Evolutionary conservation across 164 flowering plant species (phyloP), one percentile per base, ranked within the genome.

Genomic region (Dillenia suffruticosa): DNA sequence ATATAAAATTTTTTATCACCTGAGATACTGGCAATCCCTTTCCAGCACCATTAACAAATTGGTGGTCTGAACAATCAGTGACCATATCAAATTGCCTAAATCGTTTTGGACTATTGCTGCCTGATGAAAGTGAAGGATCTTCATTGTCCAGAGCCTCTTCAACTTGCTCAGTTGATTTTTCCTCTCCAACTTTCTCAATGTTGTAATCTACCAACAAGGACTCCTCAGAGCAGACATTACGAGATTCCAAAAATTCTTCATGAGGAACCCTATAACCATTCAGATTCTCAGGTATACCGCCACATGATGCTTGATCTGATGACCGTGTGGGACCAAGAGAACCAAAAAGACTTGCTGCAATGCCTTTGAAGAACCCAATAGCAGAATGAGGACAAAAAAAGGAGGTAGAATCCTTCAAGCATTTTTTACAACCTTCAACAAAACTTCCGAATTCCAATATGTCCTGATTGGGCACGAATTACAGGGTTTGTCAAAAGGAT

Each of bases 61-160:
- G 89, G 77, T 93, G 96, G 60, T 88, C 92, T 10, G 75, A 73
- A 66, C 78, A 82, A 73, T 84, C 89, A 71, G 15, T 54, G 48
- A 87, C 84, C 72, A 80, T 74, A 66, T 88, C 98, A 77, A 93
- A 93, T 76, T 75, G 84, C 67, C 63, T 75, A 63, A 84, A 86
- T 14, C 46, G 49, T 51, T 65, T 74, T 8, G 56, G 56, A 19
- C 56, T 73, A 63, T 54, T 44, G 24, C 59, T 59, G 53, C 43
- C 32, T 26, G 65, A 57, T 16, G 68, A 56, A 55, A 51, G 32
- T 16, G 51, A 45, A 13, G 61, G 48, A 48, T 44, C 57, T 14
- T 57, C 56, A 16, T 62, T 64, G 26, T 67, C 69, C 44, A 64
- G 54, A 67, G 55, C 19, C 56, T 73, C 74, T 55, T 69, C 60